These are phyloP conservation scores for Lycium barbarum DNA, from an alignment of 257 asterid genomes.

Conservation along the genomic window DNA sequence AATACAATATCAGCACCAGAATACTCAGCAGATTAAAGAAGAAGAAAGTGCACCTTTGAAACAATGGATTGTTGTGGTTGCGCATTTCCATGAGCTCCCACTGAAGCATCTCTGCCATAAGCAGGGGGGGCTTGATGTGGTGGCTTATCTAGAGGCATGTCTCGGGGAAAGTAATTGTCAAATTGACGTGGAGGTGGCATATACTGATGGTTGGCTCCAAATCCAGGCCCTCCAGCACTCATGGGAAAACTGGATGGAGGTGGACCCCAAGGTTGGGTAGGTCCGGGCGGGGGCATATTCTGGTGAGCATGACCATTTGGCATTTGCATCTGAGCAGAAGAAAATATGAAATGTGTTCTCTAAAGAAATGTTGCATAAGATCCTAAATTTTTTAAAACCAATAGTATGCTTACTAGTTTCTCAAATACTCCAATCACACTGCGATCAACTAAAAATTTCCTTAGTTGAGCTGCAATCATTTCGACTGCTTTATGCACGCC, in stretches of 20 bases:
- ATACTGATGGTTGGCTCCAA: conserved; percentile 50
- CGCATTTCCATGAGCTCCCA: conserved; percentile 58
- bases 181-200: conserved; percentile 70
- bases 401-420: conserved; percentile 62
- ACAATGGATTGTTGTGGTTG: conserved; percentile 73
- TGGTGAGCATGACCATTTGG: conserved; percentile 67
- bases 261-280: conserved; percentile 66
- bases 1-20: not conserved
- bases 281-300: conserved; percentile 53
- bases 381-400: conserved; percentile 3
- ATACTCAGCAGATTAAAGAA: not conserved
- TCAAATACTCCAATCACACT: conserved; percentile 83
- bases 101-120: conserved; percentile 64
- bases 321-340: conserved; percentile 63
- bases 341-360: conserved; percentile 20
- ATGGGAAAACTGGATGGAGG: conserved; percentile 59
- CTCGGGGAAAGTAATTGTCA: conserved; percentile 75
- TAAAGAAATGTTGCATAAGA: conserved; percentile 21
- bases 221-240: conserved; percentile 64
- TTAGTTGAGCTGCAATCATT: conserved; percentile 74
- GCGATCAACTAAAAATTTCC: conserved; percentile 90
- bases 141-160: conserved; percentile 61
- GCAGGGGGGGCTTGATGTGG: conserved; percentile 59
- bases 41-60: conserved; percentile 58
- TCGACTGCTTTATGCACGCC: conserved; percentile 81